Evolutionary conservation across 2,329 filamentous ascomycete species (phyloP), one percentile per base, ranked within the genome.

Genomic region (Aureobasidium sp.): DNA sequence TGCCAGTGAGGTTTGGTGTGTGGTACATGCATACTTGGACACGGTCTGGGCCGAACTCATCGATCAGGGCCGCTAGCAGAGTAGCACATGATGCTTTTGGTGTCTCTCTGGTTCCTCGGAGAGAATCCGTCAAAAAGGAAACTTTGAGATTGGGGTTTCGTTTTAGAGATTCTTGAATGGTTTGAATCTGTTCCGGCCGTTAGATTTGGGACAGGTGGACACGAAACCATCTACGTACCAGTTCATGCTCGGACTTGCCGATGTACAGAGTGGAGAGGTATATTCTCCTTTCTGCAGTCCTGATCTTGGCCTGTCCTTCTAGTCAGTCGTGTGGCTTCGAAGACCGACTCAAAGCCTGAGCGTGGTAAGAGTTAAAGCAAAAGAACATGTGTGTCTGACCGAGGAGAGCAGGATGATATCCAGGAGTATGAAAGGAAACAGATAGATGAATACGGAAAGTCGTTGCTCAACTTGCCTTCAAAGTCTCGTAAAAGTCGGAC

Each of bases 21-120:
- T 99, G 94, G 72, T 95, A 99, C 91, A 99, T 95, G 68, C 92
- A 88, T 65, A 99, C 86, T 70, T 97, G 91, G 44, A 99, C 91
- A 41, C 93, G 84, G 1, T 90, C 86, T 5, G 86, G 73, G 0
- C 93, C 92, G 75, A 97, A 96, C 68, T 96, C 90, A 7, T 82
- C 77, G 12, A 96, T 82, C n/a, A 99, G 78, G 0, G 91, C 88
- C 6, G 87, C 89, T 41, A 99, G 82, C 14, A 99, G 80, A 12
- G 92, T 97, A 2, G 92, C 94, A 74, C 88, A 94, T 67, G 91
- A 96, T 51, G 91, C 82, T 15, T 90, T 76, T 0, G 94, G 94
- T 0, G 90, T 87, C 75, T 99, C 94, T 66, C 94, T 85, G 5
- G 94, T 99, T 12, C 94, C 94, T 62, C 94, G 86, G 1, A 99